These are phyloP conservation scores for Microcos paniculata DNA, from an alignment of 345 rosid genomes.

Conservation along the genomic window DNA sequence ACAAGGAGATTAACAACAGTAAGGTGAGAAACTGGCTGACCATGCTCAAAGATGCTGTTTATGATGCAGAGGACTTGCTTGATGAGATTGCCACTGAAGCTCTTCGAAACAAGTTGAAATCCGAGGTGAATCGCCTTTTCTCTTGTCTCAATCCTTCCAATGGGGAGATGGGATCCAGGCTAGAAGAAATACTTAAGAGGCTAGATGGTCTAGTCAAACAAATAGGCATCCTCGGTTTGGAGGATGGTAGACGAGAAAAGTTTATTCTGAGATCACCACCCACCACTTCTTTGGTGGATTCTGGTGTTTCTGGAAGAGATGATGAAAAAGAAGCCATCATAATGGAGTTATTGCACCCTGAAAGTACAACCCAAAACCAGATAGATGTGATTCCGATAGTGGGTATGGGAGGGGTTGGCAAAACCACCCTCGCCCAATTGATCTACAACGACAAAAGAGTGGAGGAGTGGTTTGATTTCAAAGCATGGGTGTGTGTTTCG, in stretches of 20 bases:
- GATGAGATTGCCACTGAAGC: not conserved
- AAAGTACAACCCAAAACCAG: not conserved
- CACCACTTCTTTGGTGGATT: constrained; percentile 28
- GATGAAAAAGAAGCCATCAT: constrained; percentile 21
- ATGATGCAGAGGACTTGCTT: not conserved
- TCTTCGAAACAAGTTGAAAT: not conserved
- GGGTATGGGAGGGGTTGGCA: constrained; percentile 15
- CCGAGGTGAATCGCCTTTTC: not conserved
- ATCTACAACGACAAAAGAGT: constrained; percentile 10
- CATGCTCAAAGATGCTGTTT: constrained; percentile 13
- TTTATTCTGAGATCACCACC: not conserved
- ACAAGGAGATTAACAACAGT: constrained; percentile 11
- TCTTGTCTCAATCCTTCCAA: not conserved
- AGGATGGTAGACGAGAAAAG: not conserved
- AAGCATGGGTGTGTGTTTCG: too few species aligned
- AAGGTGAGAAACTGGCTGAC: constrained; percentile 12
- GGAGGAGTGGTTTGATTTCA: not conserved
- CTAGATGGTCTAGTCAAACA: not conserved
- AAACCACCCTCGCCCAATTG: constrained; percentile 8
- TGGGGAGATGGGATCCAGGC: not conserved
- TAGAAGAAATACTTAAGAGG: not conserved
- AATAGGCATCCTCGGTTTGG: not conserved
- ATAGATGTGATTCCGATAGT: constrained; percentile 27
- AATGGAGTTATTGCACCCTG: not conserved
- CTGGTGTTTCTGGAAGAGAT: constrained; percentile 28